phyloP scores from a whole-genome alignment of 345 rosid genomes.

The Erysimum cheiranthoides region DNA sequence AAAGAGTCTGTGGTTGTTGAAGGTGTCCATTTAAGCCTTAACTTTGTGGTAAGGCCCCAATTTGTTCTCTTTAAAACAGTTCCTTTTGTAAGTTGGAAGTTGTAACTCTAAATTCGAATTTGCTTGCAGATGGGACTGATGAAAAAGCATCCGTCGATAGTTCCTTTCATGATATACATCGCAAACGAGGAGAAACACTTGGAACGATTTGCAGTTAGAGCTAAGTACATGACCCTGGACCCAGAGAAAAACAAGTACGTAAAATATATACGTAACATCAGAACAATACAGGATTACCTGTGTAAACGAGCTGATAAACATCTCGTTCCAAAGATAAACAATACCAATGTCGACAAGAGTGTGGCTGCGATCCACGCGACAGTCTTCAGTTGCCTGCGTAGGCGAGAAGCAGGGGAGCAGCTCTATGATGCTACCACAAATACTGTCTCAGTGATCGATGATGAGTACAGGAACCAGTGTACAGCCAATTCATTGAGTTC shows the following conservation, averaged over 20 bases:
- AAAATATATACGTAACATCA: constrained; percentile 88
- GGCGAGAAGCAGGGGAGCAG: constrained; percentile 83
- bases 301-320: constrained; percentile 97
- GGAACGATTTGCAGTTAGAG: constrained; percentile 98
- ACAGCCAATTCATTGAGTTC: constrained; percentile 92
- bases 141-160: constrained; percentile 97
- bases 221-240: constrained; percentile 98
- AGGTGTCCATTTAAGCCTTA: constrained; percentile 98
- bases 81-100: background rate
- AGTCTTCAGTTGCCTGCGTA: constrained; percentile 92
- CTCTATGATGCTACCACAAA: constrained; percentile 83
- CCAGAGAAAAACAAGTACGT: constrained; percentile 97
- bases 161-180: constrained; percentile 97
- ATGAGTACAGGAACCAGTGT: constrained; percentile 94
- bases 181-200: constrained; percentile 95
- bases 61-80: constrained; percentile 5
- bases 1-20: constrained; percentile 98
- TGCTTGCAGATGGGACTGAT: constrained; percentile 91
- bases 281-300: constrained; percentile 94
- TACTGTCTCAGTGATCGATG: constrained; percentile 77
- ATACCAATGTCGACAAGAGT: constrained; percentile 95
- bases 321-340: constrained; percentile 94
- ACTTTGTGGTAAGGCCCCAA: constrained; percentile 84
- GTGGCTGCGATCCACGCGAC: constrained; percentile 99
- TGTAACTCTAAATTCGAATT: background rate